Evolutionary conservation across 108 stramenopile genomes (phyloP).

Genomic region (Seminavis robusta): DNA sequence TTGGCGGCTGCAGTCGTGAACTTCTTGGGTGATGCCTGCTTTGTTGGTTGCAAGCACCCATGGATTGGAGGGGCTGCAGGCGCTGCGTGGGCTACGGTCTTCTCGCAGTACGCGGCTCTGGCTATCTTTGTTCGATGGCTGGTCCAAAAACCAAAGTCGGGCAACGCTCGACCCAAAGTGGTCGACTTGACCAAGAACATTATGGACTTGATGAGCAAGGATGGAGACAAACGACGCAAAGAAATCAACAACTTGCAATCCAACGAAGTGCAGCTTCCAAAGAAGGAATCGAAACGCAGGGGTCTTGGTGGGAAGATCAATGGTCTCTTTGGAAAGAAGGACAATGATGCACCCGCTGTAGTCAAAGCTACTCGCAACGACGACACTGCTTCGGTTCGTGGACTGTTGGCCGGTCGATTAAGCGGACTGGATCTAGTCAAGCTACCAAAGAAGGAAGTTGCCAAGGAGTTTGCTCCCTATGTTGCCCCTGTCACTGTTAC

Average conservation of each 20-base stretch:
- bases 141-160: slow-evolving; percentile 10
- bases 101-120: slow-evolving; percentile 77
- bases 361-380: too few relatives aligned
- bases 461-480: slow-evolving; percentile 58
- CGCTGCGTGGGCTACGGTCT: slow-evolving; percentile 89
- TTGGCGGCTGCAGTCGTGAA: slow-evolving; percentile 78
- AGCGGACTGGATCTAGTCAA: slow-evolving; percentile 30
- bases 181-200: slow-evolving; percentile 35
- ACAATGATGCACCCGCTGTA: too few relatives aligned
- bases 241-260: too few relatives aligned
- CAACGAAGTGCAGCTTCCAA: too few relatives aligned
- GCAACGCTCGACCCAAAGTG: slow-evolving; percentile 3
- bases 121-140: slow-evolving; percentile 72
- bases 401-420: slow-evolving; percentile 37
- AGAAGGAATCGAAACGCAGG: too few relatives aligned
- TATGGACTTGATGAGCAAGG: slow-evolving; percentile 35
- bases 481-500: slow-evolving; percentile 77
- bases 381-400: slow-evolving; percentile 16
- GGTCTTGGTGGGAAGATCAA: too few relatives aligned
- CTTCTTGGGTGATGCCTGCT: slow-evolving; percentile 63
- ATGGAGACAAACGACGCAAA: too few relatives aligned
- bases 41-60: slow-evolving; percentile 50
- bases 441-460: slow-evolving; percentile 21
- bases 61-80: slow-evolving; percentile 80
- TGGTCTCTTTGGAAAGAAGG: too few relatives aligned